Conservation (phyloP, 805 yeast genomes). For the Dipodascus geniculatus region DNA sequence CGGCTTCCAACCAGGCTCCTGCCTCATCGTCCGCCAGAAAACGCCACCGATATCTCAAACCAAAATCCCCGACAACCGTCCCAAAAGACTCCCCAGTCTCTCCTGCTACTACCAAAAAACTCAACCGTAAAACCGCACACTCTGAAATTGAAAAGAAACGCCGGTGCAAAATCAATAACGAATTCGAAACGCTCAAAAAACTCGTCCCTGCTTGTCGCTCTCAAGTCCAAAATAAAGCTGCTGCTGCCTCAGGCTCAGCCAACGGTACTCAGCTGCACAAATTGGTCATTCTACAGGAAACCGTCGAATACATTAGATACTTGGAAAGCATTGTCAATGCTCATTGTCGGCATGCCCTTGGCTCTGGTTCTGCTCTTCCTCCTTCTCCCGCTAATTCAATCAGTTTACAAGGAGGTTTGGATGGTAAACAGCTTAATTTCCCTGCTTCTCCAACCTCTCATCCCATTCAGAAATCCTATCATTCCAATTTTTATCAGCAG, state of each 20-base stretch:
- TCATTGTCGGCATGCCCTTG: background rate
- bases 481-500: background rate
- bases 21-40: background rate
- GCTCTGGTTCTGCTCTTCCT: background rate
- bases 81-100: background rate
- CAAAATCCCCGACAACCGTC: background rate
- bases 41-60: constrained; percentile 7
- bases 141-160: constrained; percentile 72
- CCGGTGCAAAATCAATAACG: constrained; percentile 67
- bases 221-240: constrained; percentile 20
- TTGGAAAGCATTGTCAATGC: constrained; percentile 8
- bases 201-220: constrained; percentile 69
- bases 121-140: constrained; percentile 48
- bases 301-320: constrained; percentile 68
- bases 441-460: background rate
- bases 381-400: background rate
- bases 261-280: constrained; percentile 60
- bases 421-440: background rate
- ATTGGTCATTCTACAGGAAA: constrained; percentile 67
- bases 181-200: constrained; percentile 68
- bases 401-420: background rate
- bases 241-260: background rate
- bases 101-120: constrained; percentile 23
- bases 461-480: background rate
- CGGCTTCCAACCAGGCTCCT: background rate